phyloP scores from a whole-genome alignment of 2,329 filamentous ascomycete species.

The Cladophialophora psammophila region DNA sequence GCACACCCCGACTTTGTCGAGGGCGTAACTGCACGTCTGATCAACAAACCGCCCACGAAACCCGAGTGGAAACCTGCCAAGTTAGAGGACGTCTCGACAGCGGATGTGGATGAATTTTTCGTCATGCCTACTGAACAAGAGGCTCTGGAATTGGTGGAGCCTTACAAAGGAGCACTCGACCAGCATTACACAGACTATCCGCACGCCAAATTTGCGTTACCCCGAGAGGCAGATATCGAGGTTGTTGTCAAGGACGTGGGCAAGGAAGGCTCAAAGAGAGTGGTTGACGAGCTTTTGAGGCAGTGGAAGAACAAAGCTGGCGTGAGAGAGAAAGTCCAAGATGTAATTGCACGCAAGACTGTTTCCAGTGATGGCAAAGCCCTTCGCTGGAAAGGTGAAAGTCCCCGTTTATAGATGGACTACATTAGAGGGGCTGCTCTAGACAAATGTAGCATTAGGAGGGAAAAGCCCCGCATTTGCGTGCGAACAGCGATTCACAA shows the following conservation, averaged over 20 bases:
- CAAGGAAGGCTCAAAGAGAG: constrained; percentile 61
- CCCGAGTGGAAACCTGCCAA: constrained; percentile 79
- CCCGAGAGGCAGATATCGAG: constrained; percentile 68
- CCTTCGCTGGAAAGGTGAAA: constrained; percentile 33
- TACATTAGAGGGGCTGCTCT: background rate
- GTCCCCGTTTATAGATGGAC: constrained; percentile 22
- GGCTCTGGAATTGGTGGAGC: constrained; percentile 67
- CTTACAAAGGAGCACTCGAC: constrained; percentile 28
- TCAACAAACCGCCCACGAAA: constrained; percentile 70
- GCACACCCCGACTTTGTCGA: constrained; percentile 87
- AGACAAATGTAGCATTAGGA: constrained; percentile 4
- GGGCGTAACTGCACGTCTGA: constrained; percentile 82
- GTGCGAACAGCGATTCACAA: background rate
- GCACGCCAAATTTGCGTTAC: constrained; percentile 71
- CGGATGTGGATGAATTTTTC: constrained; percentile 75
- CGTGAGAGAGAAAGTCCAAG: constrained; percentile 70
- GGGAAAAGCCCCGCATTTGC: background rate
- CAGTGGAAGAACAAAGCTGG: constrained; percentile 71
- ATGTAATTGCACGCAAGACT: constrained; percentile 72
- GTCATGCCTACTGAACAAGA: constrained; percentile 53
- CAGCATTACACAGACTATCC: constrained; percentile 77
- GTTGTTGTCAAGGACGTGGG: constrained; percentile 52
- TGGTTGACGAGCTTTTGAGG: constrained; percentile 69
- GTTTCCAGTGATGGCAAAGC: constrained; percentile 49
- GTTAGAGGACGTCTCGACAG: constrained; percentile 69